Conservation (phyloP, 2,329 filamentous ascomycete genomes). For the Cryphonectria japonica region DNA sequence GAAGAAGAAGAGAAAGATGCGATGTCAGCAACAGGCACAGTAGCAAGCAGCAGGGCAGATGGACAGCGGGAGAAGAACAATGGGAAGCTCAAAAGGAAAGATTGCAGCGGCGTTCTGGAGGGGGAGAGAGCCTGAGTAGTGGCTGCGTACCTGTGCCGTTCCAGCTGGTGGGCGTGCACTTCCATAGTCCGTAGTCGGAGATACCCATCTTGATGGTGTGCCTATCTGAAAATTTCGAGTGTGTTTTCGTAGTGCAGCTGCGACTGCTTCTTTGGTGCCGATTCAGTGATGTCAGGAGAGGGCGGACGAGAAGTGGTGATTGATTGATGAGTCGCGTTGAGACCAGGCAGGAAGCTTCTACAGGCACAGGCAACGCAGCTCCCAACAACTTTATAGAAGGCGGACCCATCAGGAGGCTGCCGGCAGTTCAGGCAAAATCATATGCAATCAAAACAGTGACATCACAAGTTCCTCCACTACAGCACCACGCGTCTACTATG, state of each 20-base stretch:
- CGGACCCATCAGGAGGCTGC: neutral
- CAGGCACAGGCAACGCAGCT: neutral
- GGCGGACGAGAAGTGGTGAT: neutral
- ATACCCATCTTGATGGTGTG: constrained; percentile 27
- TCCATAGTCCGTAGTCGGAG: constrained; percentile 33
- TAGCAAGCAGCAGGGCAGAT: neutral
- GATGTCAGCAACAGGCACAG: constrained; percentile 5
- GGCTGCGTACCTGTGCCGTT: constrained; percentile 20
- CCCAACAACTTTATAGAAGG: neutral
- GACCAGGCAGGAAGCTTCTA: neutral
- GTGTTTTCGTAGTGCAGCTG: neutral
- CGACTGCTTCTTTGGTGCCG: neutral
- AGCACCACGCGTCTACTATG: neutral
- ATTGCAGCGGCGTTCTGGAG: constrained; percentile 10
- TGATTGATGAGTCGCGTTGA: neutral
- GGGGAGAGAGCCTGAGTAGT: neutral
- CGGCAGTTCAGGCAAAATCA: constrained; percentile 1
- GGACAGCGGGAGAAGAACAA: neutral
- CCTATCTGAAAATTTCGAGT: no score
- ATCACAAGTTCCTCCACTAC: constrained; percentile 2
- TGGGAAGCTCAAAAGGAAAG: neutral
- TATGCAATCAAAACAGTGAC: neutral
- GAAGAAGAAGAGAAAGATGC: no score
- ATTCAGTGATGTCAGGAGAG: neutral
- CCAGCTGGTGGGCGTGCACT: constrained; percentile 31